Evolutionary conservation across 108 stramenopile genomes (phyloP).

Genomic region (Licmophora abbreviata): DNA sequence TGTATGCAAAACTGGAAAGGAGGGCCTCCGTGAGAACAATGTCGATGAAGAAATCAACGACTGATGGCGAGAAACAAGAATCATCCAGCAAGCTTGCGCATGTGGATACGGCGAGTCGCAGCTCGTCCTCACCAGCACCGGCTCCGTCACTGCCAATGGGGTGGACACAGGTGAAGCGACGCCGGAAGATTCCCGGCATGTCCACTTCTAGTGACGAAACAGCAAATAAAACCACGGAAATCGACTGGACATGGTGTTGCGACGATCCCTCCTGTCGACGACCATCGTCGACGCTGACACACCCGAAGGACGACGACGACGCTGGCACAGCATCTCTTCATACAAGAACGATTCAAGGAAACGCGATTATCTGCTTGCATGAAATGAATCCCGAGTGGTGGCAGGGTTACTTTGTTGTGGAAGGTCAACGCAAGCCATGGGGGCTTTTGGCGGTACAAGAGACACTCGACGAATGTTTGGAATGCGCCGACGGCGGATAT

Average conservation of each 20-base stretch:
- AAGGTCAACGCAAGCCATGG: conserved; percentile 30
- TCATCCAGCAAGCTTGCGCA: too few species aligned
- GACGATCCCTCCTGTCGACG: conserved; percentile 14
- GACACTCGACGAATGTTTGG: conserved; percentile 66
- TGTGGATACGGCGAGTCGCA: too few species aligned
- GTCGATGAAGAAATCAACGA: too few species aligned
- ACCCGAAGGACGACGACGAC: conserved; percentile 2
- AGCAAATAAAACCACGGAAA: background rate
- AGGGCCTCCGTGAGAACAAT: too few species aligned
- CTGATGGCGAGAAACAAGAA: too few species aligned
- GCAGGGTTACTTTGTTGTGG: conserved; percentile 59
- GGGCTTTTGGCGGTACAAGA: conserved; percentile 59
- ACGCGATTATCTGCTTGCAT: conserved; percentile 57
- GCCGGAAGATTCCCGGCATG: conserved; percentile 5
- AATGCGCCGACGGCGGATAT: conserved; percentile 66
- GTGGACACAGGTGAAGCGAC: conserved; percentile 35
- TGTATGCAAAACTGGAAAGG: too few species aligned
- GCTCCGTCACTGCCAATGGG: conserved; percentile 25
- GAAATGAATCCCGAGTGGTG: conserved; percentile 54
- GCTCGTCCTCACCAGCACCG: background rate
- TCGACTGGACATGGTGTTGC: conserved; percentile 10
- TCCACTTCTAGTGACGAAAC: background rate
- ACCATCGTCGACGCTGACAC: background rate
- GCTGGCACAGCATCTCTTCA: too few species aligned
- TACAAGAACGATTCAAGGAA: conserved; percentile 17